Conservation (phyloP, 768 basidiomycete genomes). For the Mycena galericulata region DNA sequence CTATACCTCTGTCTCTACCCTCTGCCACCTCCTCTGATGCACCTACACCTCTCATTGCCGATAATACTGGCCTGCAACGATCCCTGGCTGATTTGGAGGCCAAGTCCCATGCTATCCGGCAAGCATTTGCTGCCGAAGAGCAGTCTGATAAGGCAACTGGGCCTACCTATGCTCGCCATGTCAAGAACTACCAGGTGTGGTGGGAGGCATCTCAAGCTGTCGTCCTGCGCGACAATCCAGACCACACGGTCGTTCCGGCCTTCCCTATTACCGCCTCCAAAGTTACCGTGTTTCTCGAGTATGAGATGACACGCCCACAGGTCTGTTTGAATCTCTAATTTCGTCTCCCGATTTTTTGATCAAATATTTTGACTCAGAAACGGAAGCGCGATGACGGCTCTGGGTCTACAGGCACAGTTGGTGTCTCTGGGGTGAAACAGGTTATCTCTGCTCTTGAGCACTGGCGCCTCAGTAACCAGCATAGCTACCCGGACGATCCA, state of each 20-base stretch:
- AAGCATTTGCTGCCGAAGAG: not conserved
- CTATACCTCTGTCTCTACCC: no score
- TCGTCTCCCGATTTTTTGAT: no score
- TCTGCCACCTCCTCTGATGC: no score
- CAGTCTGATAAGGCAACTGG: not conserved
- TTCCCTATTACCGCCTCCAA: not conserved
- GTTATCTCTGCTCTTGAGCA: slow-evolving; percentile 19
- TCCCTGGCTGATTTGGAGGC: not conserved
- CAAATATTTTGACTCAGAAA: no score
- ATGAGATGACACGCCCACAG: not conserved
- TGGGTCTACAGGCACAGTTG: no score
- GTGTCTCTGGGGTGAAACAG: no score
- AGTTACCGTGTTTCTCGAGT: not conserved
- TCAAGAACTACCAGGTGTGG: not conserved
- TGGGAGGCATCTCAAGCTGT: not conserved
- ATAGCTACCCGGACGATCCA: not conserved
- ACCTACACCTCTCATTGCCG: no score
- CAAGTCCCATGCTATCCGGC: not conserved
- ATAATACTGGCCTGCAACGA: not conserved
- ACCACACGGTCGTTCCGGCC: not conserved
- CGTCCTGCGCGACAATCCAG: not conserved
- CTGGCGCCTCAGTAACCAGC: slow-evolving; percentile 9
- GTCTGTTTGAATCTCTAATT: not conserved
- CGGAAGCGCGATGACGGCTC: no score
- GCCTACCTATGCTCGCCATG: not conserved